Conservation (phyloP, 495 filamentous ascomycete genomes). For the Lasiosphaeria ovina region DNA sequence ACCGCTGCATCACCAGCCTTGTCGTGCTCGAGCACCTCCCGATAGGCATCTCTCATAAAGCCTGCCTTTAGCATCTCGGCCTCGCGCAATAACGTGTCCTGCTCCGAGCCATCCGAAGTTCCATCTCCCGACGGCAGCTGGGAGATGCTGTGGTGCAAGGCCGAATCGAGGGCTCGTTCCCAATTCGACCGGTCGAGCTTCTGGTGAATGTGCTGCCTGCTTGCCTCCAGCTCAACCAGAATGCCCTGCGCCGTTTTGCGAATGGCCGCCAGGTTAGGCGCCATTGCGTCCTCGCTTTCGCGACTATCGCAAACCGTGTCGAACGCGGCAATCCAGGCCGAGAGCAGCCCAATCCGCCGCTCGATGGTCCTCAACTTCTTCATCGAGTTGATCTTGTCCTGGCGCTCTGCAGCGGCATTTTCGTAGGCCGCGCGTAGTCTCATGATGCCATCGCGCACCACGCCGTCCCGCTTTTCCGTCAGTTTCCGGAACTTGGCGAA, state of each 20-base stretch:
- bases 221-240: conserved; percentile 80
- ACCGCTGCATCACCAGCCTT: conserved; percentile 73
- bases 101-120: conserved; percentile 63
- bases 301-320: conserved; percentile 73
- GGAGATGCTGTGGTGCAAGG: conserved; percentile 77
- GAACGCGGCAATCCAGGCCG: conserved; percentile 90
- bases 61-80: conserved; percentile 78
- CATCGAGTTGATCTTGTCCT: conserved; percentile 75
- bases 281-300: conserved; percentile 65
- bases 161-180: conserved; percentile 81
- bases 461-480: conserved; percentile 73
- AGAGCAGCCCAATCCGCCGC: conserved; percentile 76
- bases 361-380: conserved; percentile 82
- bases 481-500: conserved; percentile 90
- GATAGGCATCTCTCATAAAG: conserved; percentile 77
- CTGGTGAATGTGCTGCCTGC: conserved; percentile 86
- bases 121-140: conserved; percentile 75
- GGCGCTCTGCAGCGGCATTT: conserved; percentile 71
- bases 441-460: conserved; percentile 76
- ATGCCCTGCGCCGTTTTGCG: conserved; percentile 86
- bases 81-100: conserved; percentile 71
- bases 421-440: conserved; percentile 84
- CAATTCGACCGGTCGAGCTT: conserved; percentile 74
- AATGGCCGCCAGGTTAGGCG: conserved; percentile 66
- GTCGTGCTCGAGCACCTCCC: conserved; percentile 79